Conservation (phyloP, 2,329 filamentous ascomycete genomes). For the Trichophyton mentagrophytes region DNA sequence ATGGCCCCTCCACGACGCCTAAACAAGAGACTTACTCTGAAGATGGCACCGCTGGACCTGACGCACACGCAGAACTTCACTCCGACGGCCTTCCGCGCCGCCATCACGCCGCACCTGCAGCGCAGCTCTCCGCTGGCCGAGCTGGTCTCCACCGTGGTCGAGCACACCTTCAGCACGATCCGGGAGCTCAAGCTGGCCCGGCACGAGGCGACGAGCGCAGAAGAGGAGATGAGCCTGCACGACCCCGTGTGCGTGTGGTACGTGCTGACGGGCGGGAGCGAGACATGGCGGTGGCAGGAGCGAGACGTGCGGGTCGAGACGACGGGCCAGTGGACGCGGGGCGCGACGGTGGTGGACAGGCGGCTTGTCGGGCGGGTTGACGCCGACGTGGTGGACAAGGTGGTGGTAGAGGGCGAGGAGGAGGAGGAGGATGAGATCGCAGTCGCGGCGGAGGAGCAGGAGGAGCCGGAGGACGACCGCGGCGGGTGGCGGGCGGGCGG, state of each 20-base stretch:
- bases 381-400: slow-evolving; percentile 27
- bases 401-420: slow-evolving; percentile 45
- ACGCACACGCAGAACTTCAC: slow-evolving; percentile 58
- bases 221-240: slow-evolving; percentile 50
- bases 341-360: slow-evolving; percentile 76
- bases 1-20: slow-evolving; percentile 49
- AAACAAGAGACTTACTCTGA: slow-evolving; percentile 51
- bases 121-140: slow-evolving; percentile 58
- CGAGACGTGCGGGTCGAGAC: slow-evolving; percentile 85
- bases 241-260: slow-evolving; percentile 74
- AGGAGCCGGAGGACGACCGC: slow-evolving; percentile 56
- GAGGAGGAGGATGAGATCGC: slow-evolving; percentile 9
- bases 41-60: slow-evolving; percentile 64
- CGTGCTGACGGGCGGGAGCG: slow-evolving; percentile 42
- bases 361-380: slow-evolving; percentile 36
- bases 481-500: slow-evolving; percentile 63
- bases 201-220: slow-evolving; percentile 21
- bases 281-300: slow-evolving; percentile 36
- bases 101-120: slow-evolving; percentile 43
- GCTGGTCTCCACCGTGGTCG: slow-evolving; percentile 61
- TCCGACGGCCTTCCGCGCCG: slow-evolving; percentile 45
- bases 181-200: slow-evolving; percentile 46
- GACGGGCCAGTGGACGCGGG: slow-evolving; percentile 82
- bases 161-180: slow-evolving; percentile 58
- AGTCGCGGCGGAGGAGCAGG: slow-evolving; percentile 35